A percentile compares a stretch with the other conserved stretches of the same genome.
Evolutionary conservation across 306 rosid genomes (phyloP).

Genomic region (Urtica urens): DNA sequence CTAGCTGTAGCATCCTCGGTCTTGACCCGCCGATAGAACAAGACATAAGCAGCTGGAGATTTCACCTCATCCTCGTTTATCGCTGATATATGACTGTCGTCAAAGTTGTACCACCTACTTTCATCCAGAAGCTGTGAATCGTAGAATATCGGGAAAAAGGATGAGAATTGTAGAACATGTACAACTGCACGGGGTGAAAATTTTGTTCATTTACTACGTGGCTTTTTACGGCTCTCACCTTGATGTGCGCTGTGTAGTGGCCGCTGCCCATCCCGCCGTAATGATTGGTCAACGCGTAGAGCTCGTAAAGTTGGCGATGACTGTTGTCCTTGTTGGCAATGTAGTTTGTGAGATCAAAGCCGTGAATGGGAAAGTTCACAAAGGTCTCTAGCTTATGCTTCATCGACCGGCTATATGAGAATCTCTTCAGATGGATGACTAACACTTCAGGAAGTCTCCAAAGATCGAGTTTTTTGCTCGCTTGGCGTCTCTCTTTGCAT

Average conservation of each 20-base stretch:
- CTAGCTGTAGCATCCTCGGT: constrained; percentile 35
- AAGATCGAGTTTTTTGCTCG: constrained; percentile 93
- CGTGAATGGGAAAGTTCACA: constrained; percentile 88
- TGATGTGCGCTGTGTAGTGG: constrained; percentile 93
- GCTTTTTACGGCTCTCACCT: constrained; percentile 38
- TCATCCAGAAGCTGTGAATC: constrained; percentile 73
- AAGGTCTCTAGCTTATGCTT: constrained; percentile 93
- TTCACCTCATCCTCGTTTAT: constrained; percentile 89
- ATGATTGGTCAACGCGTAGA: constrained; percentile 88
- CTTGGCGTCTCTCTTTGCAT: constrained; percentile 91
- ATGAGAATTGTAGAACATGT: background rate
- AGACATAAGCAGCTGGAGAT: constrained; percentile 85
- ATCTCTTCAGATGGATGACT: constrained; percentile 92
- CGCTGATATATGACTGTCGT: constrained; percentile 78
- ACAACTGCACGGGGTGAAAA: background rate
- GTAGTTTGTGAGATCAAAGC: constrained; percentile 79
- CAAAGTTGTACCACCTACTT: constrained; percentile 88
- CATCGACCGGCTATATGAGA: constrained; percentile 97
- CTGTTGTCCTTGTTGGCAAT: constrained; percentile 79
- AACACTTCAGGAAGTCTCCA: constrained; percentile 98
- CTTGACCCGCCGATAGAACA: constrained; percentile 81
- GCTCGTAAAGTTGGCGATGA: constrained; percentile 64
- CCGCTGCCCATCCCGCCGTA: constrained; percentile 99
- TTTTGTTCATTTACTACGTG: background rate
- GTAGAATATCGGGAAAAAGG: background rate